These are phyloP conservation scores for Castanospermum australe DNA, from an alignment of 306 rosid species.

Conservation along the genomic window DNA sequence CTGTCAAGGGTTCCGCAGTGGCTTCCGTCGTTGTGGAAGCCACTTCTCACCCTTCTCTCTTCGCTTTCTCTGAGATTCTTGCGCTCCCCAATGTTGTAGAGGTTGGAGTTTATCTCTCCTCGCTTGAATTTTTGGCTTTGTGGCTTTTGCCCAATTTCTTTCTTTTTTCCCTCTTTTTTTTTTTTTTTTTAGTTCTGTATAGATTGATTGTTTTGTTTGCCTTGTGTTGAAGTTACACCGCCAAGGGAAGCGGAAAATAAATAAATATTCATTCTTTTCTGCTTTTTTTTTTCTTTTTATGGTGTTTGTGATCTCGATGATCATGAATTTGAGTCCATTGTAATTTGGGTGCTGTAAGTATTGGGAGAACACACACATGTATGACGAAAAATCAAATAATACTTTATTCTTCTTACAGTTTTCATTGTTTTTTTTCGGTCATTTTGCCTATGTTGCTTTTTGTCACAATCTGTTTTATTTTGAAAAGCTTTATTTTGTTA, in stretches of 20 bases:
- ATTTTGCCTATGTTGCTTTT: not conserved
- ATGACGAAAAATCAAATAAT: not conserved
- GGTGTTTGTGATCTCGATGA: not conserved
- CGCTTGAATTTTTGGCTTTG: not conserved
- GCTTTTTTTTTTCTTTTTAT: not conserved
- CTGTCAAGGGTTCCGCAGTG: slow-evolving; percentile 53
- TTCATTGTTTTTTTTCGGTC: not conserved
- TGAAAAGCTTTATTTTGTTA: not conserved
- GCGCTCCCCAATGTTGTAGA: slow-evolving; percentile 63
- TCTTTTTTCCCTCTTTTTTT: not conserved
- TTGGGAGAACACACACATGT: not conserved
- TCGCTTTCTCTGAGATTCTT: slow-evolving; percentile 90
- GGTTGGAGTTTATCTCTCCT: slow-evolving; percentile 39
- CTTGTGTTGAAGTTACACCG: too few relatives aligned
- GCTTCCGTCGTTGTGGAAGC: slow-evolving; percentile 59
- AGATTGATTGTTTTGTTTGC: not conserved
- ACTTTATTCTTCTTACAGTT: not conserved
- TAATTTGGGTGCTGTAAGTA: not conserved
- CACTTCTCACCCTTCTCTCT: slow-evolving; percentile 85
- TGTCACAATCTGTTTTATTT: not conserved
- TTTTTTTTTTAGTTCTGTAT: not conserved
- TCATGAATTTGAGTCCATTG: not conserved
- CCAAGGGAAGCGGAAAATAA: not conserved
- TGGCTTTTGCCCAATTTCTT: not conserved
- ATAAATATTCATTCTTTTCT: not conserved